These are phyloP conservation scores for Sugiyamaella grinbergsii DNA, from an alignment of 1,139 yeast genomes.

Conservation along the genomic window DNA sequence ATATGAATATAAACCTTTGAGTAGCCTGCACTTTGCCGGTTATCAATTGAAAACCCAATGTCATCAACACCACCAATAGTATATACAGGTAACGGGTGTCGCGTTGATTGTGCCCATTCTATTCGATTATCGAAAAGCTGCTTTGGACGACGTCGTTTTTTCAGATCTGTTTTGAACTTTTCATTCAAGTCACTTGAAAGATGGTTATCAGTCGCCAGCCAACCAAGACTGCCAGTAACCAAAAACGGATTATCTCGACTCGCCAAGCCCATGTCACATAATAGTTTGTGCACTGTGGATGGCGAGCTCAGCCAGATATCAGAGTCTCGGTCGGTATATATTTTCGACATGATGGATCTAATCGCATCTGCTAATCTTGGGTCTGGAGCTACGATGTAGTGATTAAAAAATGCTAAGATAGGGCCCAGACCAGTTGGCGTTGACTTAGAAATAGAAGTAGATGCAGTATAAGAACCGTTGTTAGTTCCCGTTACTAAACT, in stretches of 20 bases:
- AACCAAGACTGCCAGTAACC: constrained; percentile 19
- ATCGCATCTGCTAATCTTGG: constrained; percentile 27
- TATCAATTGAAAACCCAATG: constrained; percentile 27
- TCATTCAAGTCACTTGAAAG: constrained; percentile 21
- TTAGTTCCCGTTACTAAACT: background rate
- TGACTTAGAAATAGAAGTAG: no score
- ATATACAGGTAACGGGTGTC: constrained; percentile 9
- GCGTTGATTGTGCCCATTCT: constrained; percentile 7
- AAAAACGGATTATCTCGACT: constrained; percentile 22
- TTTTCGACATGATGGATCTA: constrained; percentile 23
- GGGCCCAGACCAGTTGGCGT: constrained; percentile 17
- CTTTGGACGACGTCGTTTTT: constrained; percentile 3
- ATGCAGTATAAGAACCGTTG: no score
- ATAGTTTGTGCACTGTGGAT: constrained; percentile 23
- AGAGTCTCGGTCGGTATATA: constrained; percentile 28
- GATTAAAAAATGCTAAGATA: constrained; percentile 24
- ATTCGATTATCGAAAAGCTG: background rate
- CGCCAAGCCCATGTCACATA: constrained; percentile 21
- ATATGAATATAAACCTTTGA: constrained; percentile 24
- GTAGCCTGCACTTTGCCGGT: background rate
- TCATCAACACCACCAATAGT: constrained; percentile 17
- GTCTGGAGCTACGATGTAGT: constrained; percentile 33
- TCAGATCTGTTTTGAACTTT: constrained; percentile 9
- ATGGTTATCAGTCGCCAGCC: constrained; percentile 5
- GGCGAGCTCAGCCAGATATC: constrained; percentile 30